A percentile compares a stretch with the other conserved stretches of the same genome.
phyloP scores from a whole-genome alignment of 306 rosid genomes.

The Abrus pulchellus region DNA sequence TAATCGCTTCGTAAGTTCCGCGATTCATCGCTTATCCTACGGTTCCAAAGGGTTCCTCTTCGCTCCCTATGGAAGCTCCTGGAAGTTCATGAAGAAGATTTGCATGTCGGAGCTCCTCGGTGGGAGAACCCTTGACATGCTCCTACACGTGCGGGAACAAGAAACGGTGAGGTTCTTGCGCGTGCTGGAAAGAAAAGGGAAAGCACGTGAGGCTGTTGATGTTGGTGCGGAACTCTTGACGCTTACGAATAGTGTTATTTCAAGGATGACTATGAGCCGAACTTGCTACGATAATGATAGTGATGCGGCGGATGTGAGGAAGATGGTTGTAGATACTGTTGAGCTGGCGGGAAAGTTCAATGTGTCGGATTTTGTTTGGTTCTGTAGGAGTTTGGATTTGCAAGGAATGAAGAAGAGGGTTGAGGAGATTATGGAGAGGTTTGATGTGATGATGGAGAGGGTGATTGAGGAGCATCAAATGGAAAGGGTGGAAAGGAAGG shows the following conservation, averaged over 20 bases:
- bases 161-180: conserved; percentile 50
- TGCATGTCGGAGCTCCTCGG: conserved; percentile 74
- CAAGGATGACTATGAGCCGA: conserved; percentile 60
- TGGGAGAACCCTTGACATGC: conserved; percentile 51
- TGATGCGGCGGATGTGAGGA: conserved; percentile 56
- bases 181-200: conserved; percentile 41
- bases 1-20: conserved; percentile 27
- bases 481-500: conserved; percentile 36
- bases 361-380: conserved; percentile 64
- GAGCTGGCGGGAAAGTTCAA: conserved; percentile 61
- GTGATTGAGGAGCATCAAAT: conserved; percentile 59
- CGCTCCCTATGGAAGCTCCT: conserved; percentile 57
- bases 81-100: conserved; percentile 69
- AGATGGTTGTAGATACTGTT: conserved; percentile 54
- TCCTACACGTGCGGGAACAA: conserved; percentile 56
- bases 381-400: conserved; percentile 63
- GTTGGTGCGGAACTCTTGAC: conserved; percentile 57
- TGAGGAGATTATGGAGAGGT: conserved; percentile 48
- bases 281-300: conserved; percentile 47
- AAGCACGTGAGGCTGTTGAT: conserved; percentile 47
- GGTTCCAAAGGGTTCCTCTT: conserved; percentile 36
- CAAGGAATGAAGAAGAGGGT: conserved; percentile 58
- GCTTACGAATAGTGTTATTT: conserved; percentile 53
- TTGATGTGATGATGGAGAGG: conserved; percentile 66
- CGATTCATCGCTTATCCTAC: conserved; percentile 29